Evolutionary conservation across 2,329 filamentous ascomycete genomes (phyloP), one percentile per base, ranked within the genome.

Genomic region (Davidsoniella australis): DNA sequence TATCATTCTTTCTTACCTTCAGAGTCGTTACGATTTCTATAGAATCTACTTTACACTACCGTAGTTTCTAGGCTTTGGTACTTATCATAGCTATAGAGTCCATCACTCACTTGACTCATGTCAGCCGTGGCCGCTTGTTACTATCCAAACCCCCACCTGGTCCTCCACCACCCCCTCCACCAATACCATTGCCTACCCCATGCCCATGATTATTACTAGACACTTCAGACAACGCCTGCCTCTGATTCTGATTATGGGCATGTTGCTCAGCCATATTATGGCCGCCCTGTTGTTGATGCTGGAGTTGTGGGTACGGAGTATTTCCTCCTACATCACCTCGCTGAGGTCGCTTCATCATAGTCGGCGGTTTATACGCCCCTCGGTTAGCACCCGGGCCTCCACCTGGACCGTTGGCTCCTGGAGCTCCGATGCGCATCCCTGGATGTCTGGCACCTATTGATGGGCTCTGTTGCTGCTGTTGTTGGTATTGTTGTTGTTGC

Each of bases 381-480:
- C 76, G 64, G 56, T 80, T 80, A 7, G 65, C 68, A 41, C 78
- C 64, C 9, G 76, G 75, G 58, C 74, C 79, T n/a, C 65, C 67
- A 0, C 65, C 60, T 41, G 39, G 29, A 29, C 16, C 16, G 37
- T 10, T 26, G 12, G 63, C 69, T 7, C 67, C 68, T 0, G 77
- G 77, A 0, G 70, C 75, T 0, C 77, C 77, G 49, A 81, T 79
- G 46, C 73, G 70, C 36, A 76, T 67, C 58, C 52, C 24, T 51
- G 56, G 29, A 59, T 57, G 3, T 58, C 60, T 33, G 57, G 57
- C 5, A 49, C 52, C 41, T 56, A 54, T 8, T 58, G 56, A 17
- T 59, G 61, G n/a, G 61, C 58, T 12, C 61, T 57, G 10, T 61
- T 58, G 12, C 61, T 59, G 48, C 62, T 62, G 45, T 57, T 57